These are phyloP conservation scores for Coemansia sp. DNA, from an alignment of 192 early-diverging fungal species.

Conservation along the genomic window DNA sequence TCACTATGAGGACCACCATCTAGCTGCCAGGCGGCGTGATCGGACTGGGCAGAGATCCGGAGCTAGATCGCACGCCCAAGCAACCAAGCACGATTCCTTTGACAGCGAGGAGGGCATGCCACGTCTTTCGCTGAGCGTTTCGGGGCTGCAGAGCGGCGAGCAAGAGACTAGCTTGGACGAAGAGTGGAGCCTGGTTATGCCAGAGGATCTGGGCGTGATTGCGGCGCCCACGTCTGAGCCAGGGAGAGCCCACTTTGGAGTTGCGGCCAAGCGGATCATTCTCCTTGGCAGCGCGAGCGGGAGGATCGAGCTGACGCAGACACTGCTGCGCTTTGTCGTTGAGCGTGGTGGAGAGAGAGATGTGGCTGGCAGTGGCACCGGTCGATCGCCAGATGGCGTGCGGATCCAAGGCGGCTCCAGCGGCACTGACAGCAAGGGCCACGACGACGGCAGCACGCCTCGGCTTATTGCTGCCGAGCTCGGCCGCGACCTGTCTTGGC, in stretches of 20 bases:
- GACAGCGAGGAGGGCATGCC: conserved; percentile 24
- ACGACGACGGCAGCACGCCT: neutral
- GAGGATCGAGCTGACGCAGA: conserved; percentile 31
- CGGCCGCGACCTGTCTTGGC: conserved; percentile 32
- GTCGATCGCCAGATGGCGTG: neutral
- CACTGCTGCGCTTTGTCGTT: conserved; percentile 25
- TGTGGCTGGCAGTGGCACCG: conserved; percentile 11
- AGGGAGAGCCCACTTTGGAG: conserved; percentile 18
- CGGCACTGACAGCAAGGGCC: neutral
- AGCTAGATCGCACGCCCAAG: neutral
- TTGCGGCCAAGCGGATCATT: conserved; percentile 24
- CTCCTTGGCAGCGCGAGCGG: conserved; percentile 35
- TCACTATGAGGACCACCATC: conserved; percentile 22
- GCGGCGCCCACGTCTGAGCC: conserved; percentile 12
- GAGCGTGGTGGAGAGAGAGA: conserved; percentile 20
- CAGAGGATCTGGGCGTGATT: conserved; percentile 31
- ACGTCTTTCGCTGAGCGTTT: conserved; percentile 31
- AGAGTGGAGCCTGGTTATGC: conserved; percentile 41
- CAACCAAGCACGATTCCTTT: neutral
- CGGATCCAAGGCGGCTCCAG: neutral
- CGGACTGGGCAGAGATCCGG: conserved; percentile 15
- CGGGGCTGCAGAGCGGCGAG: conserved; percentile 5
- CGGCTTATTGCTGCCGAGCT: conserved; percentile 34
- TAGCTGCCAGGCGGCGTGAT: conserved; percentile 37
- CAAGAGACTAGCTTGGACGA: conserved; percentile 16